These are phyloP conservation scores for Alternaria infectoria DNA, from an alignment of 2,329 filamentous ascomycete species.

Conservation along the genomic window DNA sequence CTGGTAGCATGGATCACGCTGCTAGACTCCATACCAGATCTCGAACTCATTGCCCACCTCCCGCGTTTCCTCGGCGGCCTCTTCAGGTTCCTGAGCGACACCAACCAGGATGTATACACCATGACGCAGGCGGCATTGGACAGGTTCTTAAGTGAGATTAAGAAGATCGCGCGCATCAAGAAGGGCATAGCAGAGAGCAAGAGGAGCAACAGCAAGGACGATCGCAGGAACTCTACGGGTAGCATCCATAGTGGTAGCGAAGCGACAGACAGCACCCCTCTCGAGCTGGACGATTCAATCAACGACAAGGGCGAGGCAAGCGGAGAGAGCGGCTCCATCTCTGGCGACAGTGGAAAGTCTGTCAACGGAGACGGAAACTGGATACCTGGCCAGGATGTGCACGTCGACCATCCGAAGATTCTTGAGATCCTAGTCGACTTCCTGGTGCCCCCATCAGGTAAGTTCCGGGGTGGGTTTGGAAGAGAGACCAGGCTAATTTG, in stretches of 20 bases:
- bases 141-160: conserved; percentile 90
- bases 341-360: conserved; percentile 46
- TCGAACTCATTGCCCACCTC: conserved; percentile 90
- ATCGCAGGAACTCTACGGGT: conserved; percentile 72
- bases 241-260: conserved; percentile 57
- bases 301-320: conserved; percentile 58
- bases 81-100: conserved; percentile 89
- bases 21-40: conserved; percentile 92
- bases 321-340: conserved; percentile 45
- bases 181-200: conserved; percentile 89
- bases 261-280: conserved; percentile 59
- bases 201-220: conserved; percentile 69
- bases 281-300: conserved; percentile 54
- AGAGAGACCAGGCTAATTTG: no score
- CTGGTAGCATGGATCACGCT: conserved; percentile 95
- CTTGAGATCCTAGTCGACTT: conserved; percentile 90
- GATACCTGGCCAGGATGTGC: conserved; percentile 95
- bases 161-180: conserved; percentile 89
- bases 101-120: conserved; percentile 92
- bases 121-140: conserved; percentile 88
- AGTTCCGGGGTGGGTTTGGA: no score
- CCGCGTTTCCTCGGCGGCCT: conserved; percentile 90
- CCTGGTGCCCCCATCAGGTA: conserved; percentile 73
- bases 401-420: conserved; percentile 90
- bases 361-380: conserved; percentile 82